phyloP scores from a whole-genome alignment of 2,329 filamentous ascomycete species.

The Penicillium sp. region DNA sequence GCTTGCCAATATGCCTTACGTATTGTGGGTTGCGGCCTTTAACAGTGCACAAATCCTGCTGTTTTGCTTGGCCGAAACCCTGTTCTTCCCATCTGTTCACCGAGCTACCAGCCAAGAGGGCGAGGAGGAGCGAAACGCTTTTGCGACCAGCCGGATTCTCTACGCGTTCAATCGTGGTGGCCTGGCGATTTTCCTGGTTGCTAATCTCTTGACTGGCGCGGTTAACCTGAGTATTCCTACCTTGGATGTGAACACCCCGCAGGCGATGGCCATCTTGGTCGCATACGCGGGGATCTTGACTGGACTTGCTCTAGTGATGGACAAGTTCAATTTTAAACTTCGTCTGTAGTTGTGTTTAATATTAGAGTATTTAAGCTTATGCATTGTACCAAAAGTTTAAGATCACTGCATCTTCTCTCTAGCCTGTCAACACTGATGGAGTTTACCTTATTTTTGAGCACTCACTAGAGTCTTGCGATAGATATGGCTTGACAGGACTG shows the following conservation, averaged over 20 bases:
- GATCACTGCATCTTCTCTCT: neutral
- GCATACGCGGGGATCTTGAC: constrained; percentile 74
- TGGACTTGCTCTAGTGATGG: constrained; percentile 61
- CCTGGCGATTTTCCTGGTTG: constrained; percentile 80
- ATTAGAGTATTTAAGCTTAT: constrained; percentile 1
- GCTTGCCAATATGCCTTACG: constrained; percentile 89
- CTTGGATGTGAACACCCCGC: constrained; percentile 68
- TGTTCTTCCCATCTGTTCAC: constrained; percentile 77
- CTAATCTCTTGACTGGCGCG: constrained; percentile 86
- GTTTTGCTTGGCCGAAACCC: constrained; percentile 77
- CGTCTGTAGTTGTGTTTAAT: constrained; percentile 28
- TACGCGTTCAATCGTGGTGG: constrained; percentile 88
- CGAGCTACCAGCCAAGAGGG: constrained; percentile 59
- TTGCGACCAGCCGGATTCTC: constrained; percentile 81
- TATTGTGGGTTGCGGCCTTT: constrained; percentile 91
- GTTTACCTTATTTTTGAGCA: neutral
- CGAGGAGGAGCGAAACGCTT: constrained; percentile 68
- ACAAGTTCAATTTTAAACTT: constrained; percentile 46
- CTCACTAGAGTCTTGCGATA: neutral
- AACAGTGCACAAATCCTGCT: constrained; percentile 82
- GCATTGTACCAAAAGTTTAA: neutral
- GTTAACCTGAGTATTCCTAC: constrained; percentile 89
- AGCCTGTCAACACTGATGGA: neutral
- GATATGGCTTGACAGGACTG: no score
- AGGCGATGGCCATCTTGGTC: constrained; percentile 76